Evolutionary conservation across 208 protist genomes (phyloP).

Genomic region (Leishmania gerbilli): DNA sequence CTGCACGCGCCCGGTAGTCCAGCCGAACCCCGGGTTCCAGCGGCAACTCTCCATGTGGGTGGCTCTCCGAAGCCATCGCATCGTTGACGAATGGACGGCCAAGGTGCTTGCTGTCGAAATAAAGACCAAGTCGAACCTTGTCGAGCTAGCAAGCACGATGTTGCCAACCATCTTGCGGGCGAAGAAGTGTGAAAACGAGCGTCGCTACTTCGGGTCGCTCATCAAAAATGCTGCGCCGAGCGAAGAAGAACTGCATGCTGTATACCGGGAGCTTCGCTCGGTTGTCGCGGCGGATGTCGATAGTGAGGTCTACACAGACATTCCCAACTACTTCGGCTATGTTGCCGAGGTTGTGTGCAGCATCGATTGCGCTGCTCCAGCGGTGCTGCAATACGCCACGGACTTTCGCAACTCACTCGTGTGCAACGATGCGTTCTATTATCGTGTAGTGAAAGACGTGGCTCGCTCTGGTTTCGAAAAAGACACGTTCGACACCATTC

Average conservation of each 20-base stretch:
- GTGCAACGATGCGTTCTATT: slow-evolving; percentile 71
- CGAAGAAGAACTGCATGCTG: slow-evolving; percentile 27
- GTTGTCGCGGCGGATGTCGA: slow-evolving; percentile 45
- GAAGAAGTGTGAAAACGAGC: slow-evolving; percentile 60
- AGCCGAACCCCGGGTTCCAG: slow-evolving; percentile 81
- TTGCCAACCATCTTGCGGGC: slow-evolving; percentile 46
- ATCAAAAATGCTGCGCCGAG: slow-evolving; percentile 17
- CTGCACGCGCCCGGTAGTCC: slow-evolving; percentile 53
- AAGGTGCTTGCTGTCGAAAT: slow-evolving; percentile 50
- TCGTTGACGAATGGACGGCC: slow-evolving; percentile 60
- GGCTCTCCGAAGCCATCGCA: slow-evolving; percentile 41
- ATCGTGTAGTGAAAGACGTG: slow-evolving; percentile 57
- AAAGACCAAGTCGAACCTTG: slow-evolving; percentile 37
- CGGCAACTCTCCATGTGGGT: slow-evolving; percentile 71
- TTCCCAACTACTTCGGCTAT: slow-evolving; percentile 81
- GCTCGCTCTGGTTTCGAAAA: slow-evolving; percentile 51
- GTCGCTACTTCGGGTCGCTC: slow-evolving; percentile 64
- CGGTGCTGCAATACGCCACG: slow-evolving; percentile 17
- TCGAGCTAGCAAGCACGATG: slow-evolving; percentile 34
- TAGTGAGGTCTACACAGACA: slow-evolving; percentile 73
- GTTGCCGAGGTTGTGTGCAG: slow-evolving; percentile 68
- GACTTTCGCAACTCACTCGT: slow-evolving; percentile 24
- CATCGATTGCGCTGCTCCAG: slow-evolving; percentile 36
- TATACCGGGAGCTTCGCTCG: slow-evolving; percentile 46
- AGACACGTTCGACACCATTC: slow-evolving; percentile 48